These are phyloP conservation scores for Cunninghamia lanceolata DNA, from an alignment of 75 land plant species.

Conservation along the genomic window DNA sequence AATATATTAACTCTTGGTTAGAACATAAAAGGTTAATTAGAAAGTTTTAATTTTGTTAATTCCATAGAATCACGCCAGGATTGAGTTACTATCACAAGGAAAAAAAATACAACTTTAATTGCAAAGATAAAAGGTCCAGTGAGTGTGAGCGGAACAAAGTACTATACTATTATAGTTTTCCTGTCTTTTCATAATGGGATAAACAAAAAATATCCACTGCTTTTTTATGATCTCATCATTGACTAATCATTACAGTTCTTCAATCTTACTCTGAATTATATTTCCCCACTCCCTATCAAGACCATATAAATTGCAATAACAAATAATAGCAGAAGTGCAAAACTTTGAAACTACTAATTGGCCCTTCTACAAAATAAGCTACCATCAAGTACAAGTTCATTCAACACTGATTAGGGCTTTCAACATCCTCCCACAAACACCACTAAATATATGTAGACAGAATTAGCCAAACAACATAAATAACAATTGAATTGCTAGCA, in stretches of 20 bases:
- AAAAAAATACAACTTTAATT: neutral
- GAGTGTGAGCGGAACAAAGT: neutral
- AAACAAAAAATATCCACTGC: neutral
- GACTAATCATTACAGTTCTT: neutral
- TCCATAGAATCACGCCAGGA: neutral
- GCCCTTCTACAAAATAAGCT: neutral
- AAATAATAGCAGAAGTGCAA: neutral
- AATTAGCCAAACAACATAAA: neutral
- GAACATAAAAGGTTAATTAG: neutral
- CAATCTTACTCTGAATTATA: neutral
- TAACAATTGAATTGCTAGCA: neutral
- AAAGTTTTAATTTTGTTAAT: neutral
- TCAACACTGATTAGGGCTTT: neutral
- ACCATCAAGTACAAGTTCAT: neutral
- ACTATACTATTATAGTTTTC: neutral
- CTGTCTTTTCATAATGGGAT: neutral
- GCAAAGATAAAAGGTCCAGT: neutral
- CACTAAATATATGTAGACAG: neutral
- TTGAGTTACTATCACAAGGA: neutral
- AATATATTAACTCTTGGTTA: neutral
- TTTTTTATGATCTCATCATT: neutral
- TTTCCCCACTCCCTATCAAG: neutral
- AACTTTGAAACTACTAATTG: neutral
- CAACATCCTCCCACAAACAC: neutral
- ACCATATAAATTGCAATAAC: neutral